Evolutionary conservation across 768 basidiomycete species (phyloP), one percentile per base, ranked within the genome.

Genomic region (Mycena leptocephala): DNA sequence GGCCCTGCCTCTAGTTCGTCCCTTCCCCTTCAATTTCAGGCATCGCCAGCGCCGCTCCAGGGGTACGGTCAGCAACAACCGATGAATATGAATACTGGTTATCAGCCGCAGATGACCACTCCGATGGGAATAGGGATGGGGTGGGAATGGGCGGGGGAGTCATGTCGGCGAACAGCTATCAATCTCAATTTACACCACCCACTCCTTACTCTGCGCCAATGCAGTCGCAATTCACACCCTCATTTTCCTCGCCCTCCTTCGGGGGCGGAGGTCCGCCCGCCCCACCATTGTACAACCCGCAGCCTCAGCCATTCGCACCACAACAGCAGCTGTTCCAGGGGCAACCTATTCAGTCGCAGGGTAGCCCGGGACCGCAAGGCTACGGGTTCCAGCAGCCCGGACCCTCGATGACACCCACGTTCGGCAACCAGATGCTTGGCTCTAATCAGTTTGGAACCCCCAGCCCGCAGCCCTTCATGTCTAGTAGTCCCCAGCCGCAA

Each of bases 21-120:
- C 16, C 85, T 93, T 14, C 92, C 90, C 11, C 83, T 91, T 11
- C 90, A 91, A 77, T 87, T 87, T 53, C 87, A 85, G 71, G 32
- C 83, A 1, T 86, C 87, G 5, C 79, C 76, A 11, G 84, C 85
- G 33, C 84, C 85, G 41, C 82, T 84, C 59, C 79, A 79, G 13
- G 84, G 85, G 13, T 85, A 85, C 59, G 88, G 84, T 71, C 86
- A 87, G 13, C 86, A 87, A 7, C 83, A 83, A 37, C 75, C 76
- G n/a, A 65, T 72, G 53, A 51, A 66, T 65, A 79, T 77, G 82
- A 76, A 79, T 65, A 68, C 83, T 58, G 79, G 84, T 58, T 83
- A 80, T 56, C 85, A 86, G 73, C 80, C 84, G 8, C 86, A 85
- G 78, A 83, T 85, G 83, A 2, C 26, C 11, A 26, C n/a, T n/a